Base-by-base conservation (phyloP, 805 yeast species). In the Cyberlindnera amylophila region DNA sequence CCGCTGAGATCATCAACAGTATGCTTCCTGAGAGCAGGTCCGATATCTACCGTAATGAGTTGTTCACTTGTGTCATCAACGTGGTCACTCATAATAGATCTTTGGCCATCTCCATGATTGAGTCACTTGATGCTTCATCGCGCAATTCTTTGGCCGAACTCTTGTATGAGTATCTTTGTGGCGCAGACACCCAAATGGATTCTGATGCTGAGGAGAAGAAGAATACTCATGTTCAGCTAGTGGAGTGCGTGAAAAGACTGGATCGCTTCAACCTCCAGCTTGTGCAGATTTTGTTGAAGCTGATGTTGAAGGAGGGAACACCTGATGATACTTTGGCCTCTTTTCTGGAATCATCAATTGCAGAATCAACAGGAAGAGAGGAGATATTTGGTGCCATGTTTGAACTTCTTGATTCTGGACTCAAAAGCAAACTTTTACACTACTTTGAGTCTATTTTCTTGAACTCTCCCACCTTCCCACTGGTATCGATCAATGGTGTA, bases 251-350 rank as follows among this genome's bases (percentile, higher is more conserved):
- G 2, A 42, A 48, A 11, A 47, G 50, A 3, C 42, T 70, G 16
- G 57, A 66, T 39, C 68, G 67, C 37, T 70, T 69, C 50, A 71
- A 69, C 43, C 51, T 74, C 17, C 70, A 73, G 2, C 47, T 72
- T 2, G 57, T 66, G 28, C 78, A 74, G 45, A 50, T 70, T 32
- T 41, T 70, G 3, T 57, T 72, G 39, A 64, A 65, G 29, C 43
- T 59, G 9, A 44, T 59, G 2, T 41, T 71, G 30, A 38, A 14
- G 13, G 18, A 23, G 10, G 49, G 47, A 6, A 38, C 45, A 1
- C 13, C 40, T 3, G 46, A 49, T 16, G 43, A 42, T 2, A 52
- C 45, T 6, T 38, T 55, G 2, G 10, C 26, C 1, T 16, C 44
- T 2, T 39, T 56, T 4, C 32, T 54, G 17, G 44, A 42, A 16